Base-by-base conservation (phyloP, 1,284 basidiomycete genomes). In the Trichosporon inkin region DNA sequence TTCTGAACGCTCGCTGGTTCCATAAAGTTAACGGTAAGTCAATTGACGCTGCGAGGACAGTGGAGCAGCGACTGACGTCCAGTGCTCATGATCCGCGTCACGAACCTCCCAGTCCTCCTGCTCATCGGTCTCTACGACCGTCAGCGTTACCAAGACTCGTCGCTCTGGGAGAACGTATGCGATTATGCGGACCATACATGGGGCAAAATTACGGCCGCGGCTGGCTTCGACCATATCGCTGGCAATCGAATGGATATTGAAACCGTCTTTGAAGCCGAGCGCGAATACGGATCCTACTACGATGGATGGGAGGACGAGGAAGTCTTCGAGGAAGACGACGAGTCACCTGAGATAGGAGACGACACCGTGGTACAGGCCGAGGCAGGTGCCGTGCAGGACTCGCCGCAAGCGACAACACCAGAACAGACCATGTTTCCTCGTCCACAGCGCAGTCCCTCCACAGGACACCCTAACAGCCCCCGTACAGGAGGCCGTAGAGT, bases 41-140 rank as follows among this genome's bases (percentile, higher is more conserved):
- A 5, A 5, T 49, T 52, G 11, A 22, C 22, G 10, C 14, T 5
- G 3, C 44, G 10, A 14, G 58, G 13, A 40, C 5, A 22, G 13
- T 13, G 13, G 32, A 6, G 10, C 6, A 16, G 6, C 8, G 19
- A 44, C 60, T 61, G 24, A 67, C 39, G 16, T 14, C 4, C 62
- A 76, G 69, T 78, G 39, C 64, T 70, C 63, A 68, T 75, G 66
- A 68, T 80, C 66, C 88, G 92, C 68, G 69, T 85, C 13, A 91
- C 92, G 4, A 92, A 87, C 67, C 88, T 94, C 67, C 93, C 92
- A 0, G 83, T 94, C n/a, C 79, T 96, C 39, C 78, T 96, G 19
- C 63, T 81, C 11, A 92, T 96, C 53, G 86, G 90, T 0, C 79
- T 88, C 54, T 92, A 92, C 71, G 92, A 95, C 76, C 83, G 92